Percentiles rank a stretch among this genome's conserved stretches.
These are phyloP conservation scores for Epichloe coenophiala DNA, from an alignment of 2,329 filamentous ascomycete species.

Conservation along the genomic window DNA sequence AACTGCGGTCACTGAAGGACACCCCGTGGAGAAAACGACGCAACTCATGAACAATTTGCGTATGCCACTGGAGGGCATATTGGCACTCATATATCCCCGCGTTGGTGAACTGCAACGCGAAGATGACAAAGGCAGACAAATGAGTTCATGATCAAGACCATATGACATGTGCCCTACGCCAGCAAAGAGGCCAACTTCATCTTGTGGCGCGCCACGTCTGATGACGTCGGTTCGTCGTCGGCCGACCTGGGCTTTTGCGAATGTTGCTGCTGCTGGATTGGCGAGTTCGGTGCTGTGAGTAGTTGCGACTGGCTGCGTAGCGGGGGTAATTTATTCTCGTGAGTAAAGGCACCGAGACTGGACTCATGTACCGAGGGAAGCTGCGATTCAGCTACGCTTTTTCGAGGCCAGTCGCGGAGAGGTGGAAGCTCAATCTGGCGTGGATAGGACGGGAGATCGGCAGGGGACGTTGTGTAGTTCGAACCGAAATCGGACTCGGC, in stretches of 20 bases:
- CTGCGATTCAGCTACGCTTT: conserved; percentile 8
- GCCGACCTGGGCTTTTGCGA: neutral
- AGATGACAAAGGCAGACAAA: no score
- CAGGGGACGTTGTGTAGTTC: conserved; percentile 47
- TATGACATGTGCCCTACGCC: neutral
- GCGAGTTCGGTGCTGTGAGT: neutral
- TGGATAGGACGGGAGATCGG: conserved; percentile 22
- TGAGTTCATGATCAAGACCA: neutral
- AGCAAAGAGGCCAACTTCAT: neutral
- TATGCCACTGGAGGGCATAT: no score
- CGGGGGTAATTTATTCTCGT: neutral
- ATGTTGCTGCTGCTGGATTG: neutral
- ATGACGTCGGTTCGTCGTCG: neutral
- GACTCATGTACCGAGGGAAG: conserved; percentile 12
- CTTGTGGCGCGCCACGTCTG: neutral
- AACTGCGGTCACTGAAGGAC: no score
- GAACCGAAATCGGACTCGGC: conserved; percentile 56
- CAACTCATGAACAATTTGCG: no score
- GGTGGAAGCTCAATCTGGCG: conserved; percentile 30
- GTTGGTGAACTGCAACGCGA: no score
- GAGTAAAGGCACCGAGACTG: no score
- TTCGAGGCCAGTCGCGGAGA: conserved; percentile 9
- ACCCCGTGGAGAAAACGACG: no score
- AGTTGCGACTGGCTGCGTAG: neutral
- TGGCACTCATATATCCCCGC: no score